A percentile compares a stretch with the other conserved stretches of the same genome.
Evolutionary conservation across 495 filamentous ascomycete species (phyloP).

Genomic region (Penicillium malachiteum): DNA sequence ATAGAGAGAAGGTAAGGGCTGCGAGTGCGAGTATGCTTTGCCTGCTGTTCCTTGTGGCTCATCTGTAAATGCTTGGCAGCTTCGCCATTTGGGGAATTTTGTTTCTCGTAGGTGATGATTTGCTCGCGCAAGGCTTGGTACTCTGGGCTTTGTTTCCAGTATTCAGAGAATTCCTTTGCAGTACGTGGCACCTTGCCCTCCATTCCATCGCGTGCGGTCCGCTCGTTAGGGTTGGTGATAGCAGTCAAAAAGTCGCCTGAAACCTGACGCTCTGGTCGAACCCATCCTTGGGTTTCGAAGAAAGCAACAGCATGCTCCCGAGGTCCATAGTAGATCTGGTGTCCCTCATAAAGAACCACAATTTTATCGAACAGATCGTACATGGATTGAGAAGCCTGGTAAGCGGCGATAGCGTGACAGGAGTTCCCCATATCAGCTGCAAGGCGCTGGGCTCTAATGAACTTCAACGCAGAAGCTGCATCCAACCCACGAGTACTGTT

Average conservation of each 20-base stretch:
- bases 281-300: constrained; percentile 59
- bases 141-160: constrained; percentile 52
- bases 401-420: constrained; percentile 77
- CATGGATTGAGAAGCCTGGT: constrained; percentile 82
- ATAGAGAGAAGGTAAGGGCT: constrained; percentile 45
- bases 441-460: constrained; percentile 64
- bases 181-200: constrained; percentile 66
- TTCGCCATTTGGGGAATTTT: constrained; percentile 19
- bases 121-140: constrained; percentile 47
- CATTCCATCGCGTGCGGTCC: constrained; percentile 56
- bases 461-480: constrained; percentile 73
- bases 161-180: constrained; percentile 62
- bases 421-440: constrained; percentile 71
- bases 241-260: constrained; percentile 71
- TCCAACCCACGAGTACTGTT: constrained; percentile 86
- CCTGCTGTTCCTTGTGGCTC: constrained; percentile 27
- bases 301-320: constrained; percentile 54
- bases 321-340: constrained; percentile 63
- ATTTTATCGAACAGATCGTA: constrained; percentile 65
- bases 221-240: constrained; percentile 63
- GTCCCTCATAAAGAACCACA: constrained; percentile 58
- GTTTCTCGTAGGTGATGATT: constrained; percentile 37
- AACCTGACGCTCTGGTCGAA: constrained; percentile 55
- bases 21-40: constrained; percentile 29
- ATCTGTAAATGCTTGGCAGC: constrained; percentile 28